Evolutionary conservation across 2,329 filamentous ascomycete genomes (phyloP).

Genomic region (Colletotrichum godetiae): DNA sequence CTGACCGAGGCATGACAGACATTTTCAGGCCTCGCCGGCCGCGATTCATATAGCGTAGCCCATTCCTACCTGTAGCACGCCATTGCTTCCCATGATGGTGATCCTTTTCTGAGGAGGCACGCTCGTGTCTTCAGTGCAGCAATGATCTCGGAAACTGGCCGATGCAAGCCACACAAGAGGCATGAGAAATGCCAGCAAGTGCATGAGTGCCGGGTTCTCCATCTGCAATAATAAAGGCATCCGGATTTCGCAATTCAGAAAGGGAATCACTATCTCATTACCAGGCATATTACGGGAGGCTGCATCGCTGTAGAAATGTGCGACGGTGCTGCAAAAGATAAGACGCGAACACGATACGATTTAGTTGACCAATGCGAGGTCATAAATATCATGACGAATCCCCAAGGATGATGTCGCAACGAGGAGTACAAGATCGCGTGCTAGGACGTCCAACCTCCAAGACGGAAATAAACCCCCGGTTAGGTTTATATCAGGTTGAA

Average conservation of each 20-base stretch:
- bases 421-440: neutral
- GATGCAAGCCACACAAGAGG: neutral
- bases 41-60: neutral
- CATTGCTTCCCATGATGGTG: neutral
- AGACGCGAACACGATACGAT: neutral
- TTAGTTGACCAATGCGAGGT: neutral
- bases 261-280: neutral
- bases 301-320: neutral
- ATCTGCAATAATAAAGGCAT: neutral
- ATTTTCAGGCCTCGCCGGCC: neutral
- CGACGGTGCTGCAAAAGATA: neutral
- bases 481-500: neutral
- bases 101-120: neutral
- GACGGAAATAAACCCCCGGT: neutral
- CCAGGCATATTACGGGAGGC: fast-evolving
- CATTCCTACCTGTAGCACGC: neutral
- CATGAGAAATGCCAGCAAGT: neutral
- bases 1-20: fast-evolving
- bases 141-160: neutral
- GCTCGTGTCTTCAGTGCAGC: neutral
- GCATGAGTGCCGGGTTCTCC: neutral
- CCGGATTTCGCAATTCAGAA: neutral
- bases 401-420: neutral
- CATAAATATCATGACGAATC: neutral
- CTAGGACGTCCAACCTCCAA: neutral